Evolutionary conservation across 2,329 filamentous ascomycete genomes (phyloP), one percentile per base, ranked within the genome.

Genomic region (Penicillium crustosum): DNA sequence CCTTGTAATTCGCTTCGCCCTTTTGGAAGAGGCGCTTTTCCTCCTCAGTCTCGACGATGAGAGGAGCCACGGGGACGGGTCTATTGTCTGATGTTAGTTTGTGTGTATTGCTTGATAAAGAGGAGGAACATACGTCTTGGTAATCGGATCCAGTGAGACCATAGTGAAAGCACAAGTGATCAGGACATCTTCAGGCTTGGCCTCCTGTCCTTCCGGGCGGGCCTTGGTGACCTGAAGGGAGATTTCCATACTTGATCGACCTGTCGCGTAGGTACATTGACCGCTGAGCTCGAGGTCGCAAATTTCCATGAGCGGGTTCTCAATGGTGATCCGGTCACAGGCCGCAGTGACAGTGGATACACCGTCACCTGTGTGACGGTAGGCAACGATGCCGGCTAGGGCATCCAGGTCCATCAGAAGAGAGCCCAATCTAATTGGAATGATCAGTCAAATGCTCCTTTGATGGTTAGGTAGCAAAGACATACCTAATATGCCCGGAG

Each of bases 391-490:
- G 10, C 90, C 89, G 0, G 89, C 89, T 8, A 93, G 75, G 0
- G 89, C 89, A 73, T 93, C 89, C 2, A 93, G 81, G 61, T 93
- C 89, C 88, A 92, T 92, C 60, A 93, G 85, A 17, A 93, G 77
- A 0, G 89, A 86, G 0, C 89, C 89, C 8, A 92, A 79, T 53
- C 79, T 86, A 21, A 17, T 10, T 35, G 48, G 53, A 47, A 65
- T 60, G 43, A 49, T 57, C 45, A 64, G 58, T 35, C n/a, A n/a
- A 25, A 68, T 62, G 10, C 60, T 68, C 8, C 60, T 44, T 27
- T 31, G 15, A 49, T 13, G 45, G 9, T 6, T 7, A 19, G 7
- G 21, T 43, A 41, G 50, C 36, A 23, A 17, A 8, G 9, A 43
- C 68, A 8, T 71, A 83, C 81, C 87, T 81, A 64, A 93, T 89